These are phyloP conservation scores for Ganoderma boninense DNA, from an alignment of 1,284 basidiomycete genomes.

Conservation along the genomic window DNA sequence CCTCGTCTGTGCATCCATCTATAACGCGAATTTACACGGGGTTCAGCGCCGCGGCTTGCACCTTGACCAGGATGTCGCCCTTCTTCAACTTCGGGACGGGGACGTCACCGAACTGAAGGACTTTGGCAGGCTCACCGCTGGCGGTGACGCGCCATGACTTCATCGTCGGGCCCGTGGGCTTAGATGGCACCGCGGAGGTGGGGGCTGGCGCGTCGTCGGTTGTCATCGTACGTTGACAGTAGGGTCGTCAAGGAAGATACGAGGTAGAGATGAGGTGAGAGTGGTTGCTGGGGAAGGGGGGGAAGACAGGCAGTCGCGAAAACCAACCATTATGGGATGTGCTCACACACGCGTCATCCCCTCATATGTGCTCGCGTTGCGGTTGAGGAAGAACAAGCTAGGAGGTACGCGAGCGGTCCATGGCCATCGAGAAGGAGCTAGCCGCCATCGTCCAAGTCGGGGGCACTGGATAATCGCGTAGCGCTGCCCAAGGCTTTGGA, in stretches of 20 bases:
- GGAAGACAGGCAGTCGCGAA: too few relatives aligned
- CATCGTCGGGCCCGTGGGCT: conserved; percentile 17
- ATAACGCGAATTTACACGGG: conserved; percentile 57
- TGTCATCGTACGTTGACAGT: conserved; percentile 9
- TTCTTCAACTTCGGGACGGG: conserved; percentile 54
- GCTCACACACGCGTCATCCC: not conserved
- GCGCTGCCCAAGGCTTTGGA: not conserved
- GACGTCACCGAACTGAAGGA: conserved; percentile 52
- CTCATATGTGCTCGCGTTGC: not conserved
- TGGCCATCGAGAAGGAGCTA: not conserved
- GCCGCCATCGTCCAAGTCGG: not conserved
- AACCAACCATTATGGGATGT: not conserved
- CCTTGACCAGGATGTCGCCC: conserved; percentile 65
- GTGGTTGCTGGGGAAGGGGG: not conserved
- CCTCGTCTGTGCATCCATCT: not conserved
- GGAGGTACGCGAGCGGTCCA: not conserved
- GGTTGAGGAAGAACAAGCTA: not conserved
- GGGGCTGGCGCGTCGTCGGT: conserved; percentile 6
- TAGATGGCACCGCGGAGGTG: not conserved
- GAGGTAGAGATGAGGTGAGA: not conserved
- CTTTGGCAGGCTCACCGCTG: conserved; percentile 51
- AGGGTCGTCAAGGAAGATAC: not conserved
- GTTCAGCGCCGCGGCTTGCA: conserved; percentile 73
- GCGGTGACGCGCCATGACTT: conserved; percentile 45
- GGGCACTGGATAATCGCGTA: not conserved